Evolutionary conservation across 768 basidiomycete species (phyloP), one percentile per base, ranked within the genome.

Genomic region (Imleria badia): DNA sequence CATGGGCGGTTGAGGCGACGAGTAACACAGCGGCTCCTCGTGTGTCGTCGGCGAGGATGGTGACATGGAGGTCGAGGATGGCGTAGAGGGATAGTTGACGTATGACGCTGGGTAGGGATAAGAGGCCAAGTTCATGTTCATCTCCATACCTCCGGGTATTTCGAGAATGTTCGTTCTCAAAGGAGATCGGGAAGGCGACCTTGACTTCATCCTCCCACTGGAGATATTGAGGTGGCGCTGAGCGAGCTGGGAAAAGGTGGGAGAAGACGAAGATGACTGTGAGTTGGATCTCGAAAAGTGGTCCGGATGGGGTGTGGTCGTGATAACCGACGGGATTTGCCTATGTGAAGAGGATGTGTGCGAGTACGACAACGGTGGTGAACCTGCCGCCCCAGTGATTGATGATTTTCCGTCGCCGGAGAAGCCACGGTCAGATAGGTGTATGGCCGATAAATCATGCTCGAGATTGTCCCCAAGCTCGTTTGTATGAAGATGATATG

Each of bases 61-160:
- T 9, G 82, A 83, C 13, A 78, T 62, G 14, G 82, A 81, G 2
- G 78, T 75, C 31, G 83, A 85, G 11, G 85, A 84, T 30, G 81
- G 78, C 7, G 81, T 75, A 17, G 87, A 83, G 5, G 83, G 83
- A 50, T 75, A 81, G 33, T 78, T 80, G 15, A 74, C 74, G 6
- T 78, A 81, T 13, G 76, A 71, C 13, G 65, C 58, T 3, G 69
- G 51, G 48, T 56, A 59, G 19, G 55, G 29, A 50, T 48, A 60
- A 38, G 53, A 53, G 0, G 43, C 51, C 41, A 58, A 13, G 39
- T 52, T 55, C 44, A 51, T 13, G 42, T 49, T 52, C 61, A 51
- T 55, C 41, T 54, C 54, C 54, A 61, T 35, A 13, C 52, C 39
- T 29, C 57, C 64, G 30, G 59, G 55, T 19, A 51, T 56, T 38